Evolutionary conservation across 2,329 filamentous ascomycete genomes (phyloP).

Genomic region (Rutstroemia sp.): DNA sequence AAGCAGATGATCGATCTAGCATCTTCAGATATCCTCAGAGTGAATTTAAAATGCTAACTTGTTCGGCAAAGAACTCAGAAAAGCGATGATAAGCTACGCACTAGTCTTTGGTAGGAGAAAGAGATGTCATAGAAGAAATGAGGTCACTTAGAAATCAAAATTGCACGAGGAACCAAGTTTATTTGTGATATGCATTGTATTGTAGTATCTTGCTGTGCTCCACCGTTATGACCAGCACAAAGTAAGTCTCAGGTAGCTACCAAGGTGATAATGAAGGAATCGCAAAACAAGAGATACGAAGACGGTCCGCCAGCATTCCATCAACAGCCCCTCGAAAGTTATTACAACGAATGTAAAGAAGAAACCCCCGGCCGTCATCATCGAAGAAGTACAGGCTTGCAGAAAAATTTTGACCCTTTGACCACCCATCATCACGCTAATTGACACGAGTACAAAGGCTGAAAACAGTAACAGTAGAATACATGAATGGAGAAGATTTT

Average conservation of each 20-base stretch:
- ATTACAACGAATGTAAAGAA: conserved; percentile 30
- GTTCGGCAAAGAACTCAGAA: not conserved
- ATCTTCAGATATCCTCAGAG: no score
- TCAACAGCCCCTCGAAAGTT: conserved; percentile 8
- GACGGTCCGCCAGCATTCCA: conserved; percentile 27
- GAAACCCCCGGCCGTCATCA: conserved; percentile 13
- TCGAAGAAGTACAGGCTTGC: conserved; percentile 14
- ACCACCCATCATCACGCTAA: conserved; percentile 30
- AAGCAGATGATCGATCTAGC: no score
- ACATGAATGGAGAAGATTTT: conserved; percentile 22
- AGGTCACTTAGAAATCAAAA: not conserved
- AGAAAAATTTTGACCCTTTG: conserved; percentile 9
- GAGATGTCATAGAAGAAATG: no score
- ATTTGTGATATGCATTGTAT: not conserved
- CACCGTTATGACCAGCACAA: conserved; percentile 24
- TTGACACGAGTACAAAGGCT: conserved; percentile 20
- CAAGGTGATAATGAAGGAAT: conserved; percentile 10
- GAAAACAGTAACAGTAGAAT: conserved; percentile 25
- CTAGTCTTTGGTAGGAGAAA: no score
- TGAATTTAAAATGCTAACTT: not conserved
- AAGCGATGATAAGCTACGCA: no score
- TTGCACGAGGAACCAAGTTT: not conserved
- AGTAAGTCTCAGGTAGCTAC: conserved; percentile 12
- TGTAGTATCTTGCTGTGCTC: conserved; percentile 7
- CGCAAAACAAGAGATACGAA: conserved; percentile 16